Base-by-base conservation (phyloP, 345 rosid species). In the Psidium guajava region DNA sequence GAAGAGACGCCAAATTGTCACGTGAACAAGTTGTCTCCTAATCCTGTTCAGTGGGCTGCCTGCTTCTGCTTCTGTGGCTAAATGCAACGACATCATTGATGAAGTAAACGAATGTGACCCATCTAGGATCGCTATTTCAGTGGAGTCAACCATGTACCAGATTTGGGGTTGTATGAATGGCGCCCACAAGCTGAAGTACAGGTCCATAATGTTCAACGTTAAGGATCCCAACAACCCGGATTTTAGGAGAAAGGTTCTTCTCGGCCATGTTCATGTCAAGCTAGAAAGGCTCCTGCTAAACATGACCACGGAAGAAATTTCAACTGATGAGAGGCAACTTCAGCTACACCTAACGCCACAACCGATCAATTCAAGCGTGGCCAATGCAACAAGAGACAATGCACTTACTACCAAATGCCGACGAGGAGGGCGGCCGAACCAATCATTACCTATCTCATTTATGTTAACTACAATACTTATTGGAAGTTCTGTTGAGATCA, bases 401-500 rank as follows among this genome's bases (percentile, higher is more conserved):
- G 86, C 82, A 91, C 88, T 18, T 91, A 91, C 88, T 77, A 89
- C 64, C 93, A 90, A 84, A 85, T 91, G 90, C 94, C 91, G 87
- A 91, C 92, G 3, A 88, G 94, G 90, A 92, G 94, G 15, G 93
- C 91, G 0, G 92, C 91, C 84, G 93, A 93, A 84, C 94, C 95
- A 5, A 93, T 93, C 91, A 91, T 93, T 13, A 89, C 95, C 5
- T 91, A 85, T 14, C 92, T 91, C 54, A 93, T 91, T 1, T 91
- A 94, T 82, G 88, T 87, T 16, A 89, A 91, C 85, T 92, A 90
- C 89, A 89, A 88, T 18, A 86, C 90, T 83, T 89, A 81, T 82
- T 91, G 93, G 93, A 92, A 92, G 83, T 91, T 91, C 86, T 90
- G 92, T 83, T 91, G 81, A 59, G 36, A 20, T 53, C 36, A 22